Evolutionary conservation across 2,329 filamentous ascomycete species (phyloP), one percentile per base, ranked within the genome.

Genomic region (Pseudopyrenochaeta lycopersici): DNA sequence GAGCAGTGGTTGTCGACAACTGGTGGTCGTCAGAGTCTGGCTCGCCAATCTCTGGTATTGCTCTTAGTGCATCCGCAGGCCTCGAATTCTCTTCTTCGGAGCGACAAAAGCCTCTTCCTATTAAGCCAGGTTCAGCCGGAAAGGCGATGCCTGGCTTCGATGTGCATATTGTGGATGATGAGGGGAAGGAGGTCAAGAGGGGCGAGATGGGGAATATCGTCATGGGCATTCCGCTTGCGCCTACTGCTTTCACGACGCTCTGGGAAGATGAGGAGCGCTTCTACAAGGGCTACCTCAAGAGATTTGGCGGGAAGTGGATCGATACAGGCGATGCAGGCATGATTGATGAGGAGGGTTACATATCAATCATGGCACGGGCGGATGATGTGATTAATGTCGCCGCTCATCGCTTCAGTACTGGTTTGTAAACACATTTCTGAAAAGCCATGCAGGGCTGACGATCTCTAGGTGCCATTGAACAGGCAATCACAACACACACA

Each of bases 321-420:
- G 93, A 98, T 71, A 97, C 93, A 0, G 94, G 93, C 2, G 93
- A 98, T 72, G 90, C 92, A 0, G 93, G 94, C 0, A 88, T 92
- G 81, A 87, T 97, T 52, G 93, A 97, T 70, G 74, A 83, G 12
- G 88, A 94, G 35, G 85, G 85, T 4, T 87, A 87, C 62, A 80
- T 88, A 29, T 83, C 86, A 63, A 81, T 89, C 63, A 88, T 88
- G 84, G 81, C 82, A 3, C 76, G 86, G 47, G 83, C 82, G 29
- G 93, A 97, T 77, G 93, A 97, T 74, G 89, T 97, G 54, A 92
- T 97, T 70, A 97, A 97, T 70, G 93, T 97, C n/a, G 93, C 92
- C 35, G 92, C 93, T 4, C 93, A 97, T 78, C 86, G 93, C 12
- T 88, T 97, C 56, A 94, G 90, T 59, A 97, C 92, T 10, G 91